These are phyloP conservation scores for Fusarium solani-melongenae DNA, from an alignment of 2,329 filamentous ascomycete species.

Conservation along the genomic window DNA sequence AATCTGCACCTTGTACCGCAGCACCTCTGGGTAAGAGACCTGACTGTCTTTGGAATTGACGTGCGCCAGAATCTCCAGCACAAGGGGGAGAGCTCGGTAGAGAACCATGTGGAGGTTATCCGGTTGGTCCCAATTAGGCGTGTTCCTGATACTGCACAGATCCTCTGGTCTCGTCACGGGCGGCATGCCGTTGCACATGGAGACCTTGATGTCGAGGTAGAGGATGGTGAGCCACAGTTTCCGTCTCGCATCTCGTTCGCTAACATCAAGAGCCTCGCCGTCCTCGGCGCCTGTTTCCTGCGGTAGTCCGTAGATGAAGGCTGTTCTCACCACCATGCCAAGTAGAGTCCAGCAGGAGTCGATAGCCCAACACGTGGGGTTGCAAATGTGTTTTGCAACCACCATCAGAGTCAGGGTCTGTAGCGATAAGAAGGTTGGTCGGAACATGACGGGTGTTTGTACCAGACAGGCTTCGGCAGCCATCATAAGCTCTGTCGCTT, in stretches of 20 bases:
- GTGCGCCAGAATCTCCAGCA: constrained; percentile 45
- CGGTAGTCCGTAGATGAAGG: constrained; percentile 50
- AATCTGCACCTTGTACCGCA: constrained; percentile 48
- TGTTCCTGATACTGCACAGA: constrained; percentile 40
- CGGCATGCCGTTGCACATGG: constrained; percentile 51
- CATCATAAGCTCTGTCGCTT: constrained; percentile 51
- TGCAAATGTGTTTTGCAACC: constrained; percentile 51
- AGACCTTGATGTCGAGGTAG: constrained; percentile 51
- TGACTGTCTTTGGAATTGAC: constrained; percentile 48
- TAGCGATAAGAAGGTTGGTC: constrained; percentile 48
- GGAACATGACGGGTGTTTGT: constrained; percentile 53
- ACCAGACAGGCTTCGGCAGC: constrained; percentile 51
- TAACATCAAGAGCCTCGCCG: constrained; percentile 36
- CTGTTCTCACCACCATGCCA: constrained; percentile 48
- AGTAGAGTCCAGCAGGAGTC: constrained; percentile 51
- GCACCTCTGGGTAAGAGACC: constrained; percentile 48
- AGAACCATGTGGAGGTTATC: constrained; percentile 49
- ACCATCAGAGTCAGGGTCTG: constrained; percentile 48
- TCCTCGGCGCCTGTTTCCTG: constrained; percentile 43
- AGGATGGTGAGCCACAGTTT: constrained; percentile 51
- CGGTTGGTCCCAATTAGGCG: constrained; percentile 41
- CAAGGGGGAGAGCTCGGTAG: constrained; percentile 46
- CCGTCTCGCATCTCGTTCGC: constrained; percentile 44
- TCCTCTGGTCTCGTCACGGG: constrained; percentile 48
- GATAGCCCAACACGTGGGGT: constrained; percentile 51